These are phyloP conservation scores for Pelargonium myrrhifolium DNA, from an alignment of 441 rosid genomes.

Conservation along the genomic window DNA sequence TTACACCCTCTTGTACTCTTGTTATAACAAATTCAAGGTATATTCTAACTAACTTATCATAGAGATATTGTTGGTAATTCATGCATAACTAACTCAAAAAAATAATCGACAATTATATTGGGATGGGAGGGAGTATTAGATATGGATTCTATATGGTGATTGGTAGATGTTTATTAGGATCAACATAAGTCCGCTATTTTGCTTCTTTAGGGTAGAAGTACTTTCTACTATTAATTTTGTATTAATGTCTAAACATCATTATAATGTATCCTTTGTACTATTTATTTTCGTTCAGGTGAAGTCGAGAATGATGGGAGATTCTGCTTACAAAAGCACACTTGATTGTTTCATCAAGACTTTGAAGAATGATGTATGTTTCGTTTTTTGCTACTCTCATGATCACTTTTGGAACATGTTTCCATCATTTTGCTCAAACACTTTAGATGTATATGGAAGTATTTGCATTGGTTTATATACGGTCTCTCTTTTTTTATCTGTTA, in stretches of 20 bases:
- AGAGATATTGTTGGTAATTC: no score
- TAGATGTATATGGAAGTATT: not conserved
- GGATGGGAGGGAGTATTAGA: no score
- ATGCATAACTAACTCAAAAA: no score
- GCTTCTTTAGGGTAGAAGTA: not conserved
- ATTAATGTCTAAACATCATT: not conserved
- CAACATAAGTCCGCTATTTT: not conserved
- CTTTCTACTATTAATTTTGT: not conserved
- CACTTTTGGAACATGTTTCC: not conserved
- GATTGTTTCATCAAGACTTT: constrained; percentile 88
- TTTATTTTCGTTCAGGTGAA: constrained; percentile 59
- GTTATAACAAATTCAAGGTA: no score
- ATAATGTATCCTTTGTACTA: not conserved
- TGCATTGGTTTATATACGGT: not conserved
- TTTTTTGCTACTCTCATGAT: constrained; percentile 6
- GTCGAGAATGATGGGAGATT: constrained; percentile 98
- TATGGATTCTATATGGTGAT: no score
- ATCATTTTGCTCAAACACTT: not conserved
- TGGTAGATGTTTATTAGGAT: not conserved
- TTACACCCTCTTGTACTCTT: no score
- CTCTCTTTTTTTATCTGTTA: not conserved
- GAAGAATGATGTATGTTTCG: constrained; percentile 65
- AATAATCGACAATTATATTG: no score
- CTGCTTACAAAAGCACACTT: constrained; percentile 80
- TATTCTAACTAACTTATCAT: no score